Percentiles rank a stretch among this genome's conserved stretches.
These are phyloP conservation scores for Lenzites betulinus DNA, from an alignment of 768 basidiomycete genomes.

Conservation along the genomic window DNA sequence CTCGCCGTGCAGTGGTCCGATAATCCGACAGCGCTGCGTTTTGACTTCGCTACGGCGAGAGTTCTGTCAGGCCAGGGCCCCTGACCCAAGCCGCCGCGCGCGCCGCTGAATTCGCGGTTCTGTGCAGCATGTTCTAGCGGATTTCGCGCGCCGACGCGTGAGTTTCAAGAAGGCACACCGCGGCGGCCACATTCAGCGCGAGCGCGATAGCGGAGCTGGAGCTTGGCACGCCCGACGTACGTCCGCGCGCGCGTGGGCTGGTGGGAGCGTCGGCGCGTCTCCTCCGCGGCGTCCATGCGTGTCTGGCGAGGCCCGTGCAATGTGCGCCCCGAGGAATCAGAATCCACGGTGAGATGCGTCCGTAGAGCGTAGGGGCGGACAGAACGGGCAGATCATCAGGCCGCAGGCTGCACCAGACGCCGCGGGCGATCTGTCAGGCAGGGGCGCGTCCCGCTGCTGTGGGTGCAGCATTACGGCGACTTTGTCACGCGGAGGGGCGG, in stretches of 20 bases:
- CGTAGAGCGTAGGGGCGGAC: not conserved
- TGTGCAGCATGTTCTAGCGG: not conserved
- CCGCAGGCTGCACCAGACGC: not conserved
- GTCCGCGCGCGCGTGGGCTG: not conserved
- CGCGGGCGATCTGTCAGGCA: not conserved
- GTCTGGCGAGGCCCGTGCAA: too few relatives aligned
- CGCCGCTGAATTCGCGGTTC: too few relatives aligned
- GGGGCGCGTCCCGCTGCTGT: not conserved
- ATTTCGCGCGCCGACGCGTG: slow-evolving; percentile 1
- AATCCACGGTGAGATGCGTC: too few relatives aligned
- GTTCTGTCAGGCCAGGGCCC: not conserved
- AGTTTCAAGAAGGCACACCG: not conserved
- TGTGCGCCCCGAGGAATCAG: too few relatives aligned
- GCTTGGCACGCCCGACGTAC: slow-evolving; percentile 1
- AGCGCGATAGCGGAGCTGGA: slow-evolving; percentile 6
- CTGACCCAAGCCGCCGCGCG: too few relatives aligned
- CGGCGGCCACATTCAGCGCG: not conserved
- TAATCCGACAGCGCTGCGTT: too few relatives aligned
- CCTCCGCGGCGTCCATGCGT: not conserved
- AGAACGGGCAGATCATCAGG: not conserved
- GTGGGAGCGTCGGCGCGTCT: not conserved
- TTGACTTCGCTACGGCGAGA: not conserved
- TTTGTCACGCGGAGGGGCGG: not conserved
- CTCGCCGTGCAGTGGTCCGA: too few relatives aligned
- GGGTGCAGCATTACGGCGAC: not conserved